Evolutionary conservation across 2,329 filamentous ascomycete genomes (phyloP), one percentile per base, ranked within the genome.

Genomic region (Tympanopsis confertula): DNA sequence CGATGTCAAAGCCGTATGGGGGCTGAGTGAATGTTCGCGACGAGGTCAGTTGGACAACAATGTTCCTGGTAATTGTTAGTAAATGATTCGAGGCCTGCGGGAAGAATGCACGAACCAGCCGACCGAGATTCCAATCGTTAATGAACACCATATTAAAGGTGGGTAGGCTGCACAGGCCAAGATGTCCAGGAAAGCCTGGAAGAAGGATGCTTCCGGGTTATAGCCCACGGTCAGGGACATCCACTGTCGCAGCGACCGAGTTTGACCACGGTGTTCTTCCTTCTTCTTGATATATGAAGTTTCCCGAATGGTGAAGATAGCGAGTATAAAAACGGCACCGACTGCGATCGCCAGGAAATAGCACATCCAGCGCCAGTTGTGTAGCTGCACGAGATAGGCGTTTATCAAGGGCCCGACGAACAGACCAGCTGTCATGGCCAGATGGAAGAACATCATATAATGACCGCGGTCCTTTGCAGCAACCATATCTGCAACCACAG

Each of bases 371-470:
- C 50, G 44, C 51, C 52, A 55, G 2, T 41, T 39, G 14, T 45
- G 44, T 13, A 43, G 37, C 38, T 53, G 45, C 3, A 50, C 44
- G 14, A 53, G 43, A 30, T 42, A 50, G 1, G 45, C 50, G 40
- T 53, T 53, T 29, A 55, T 59, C 18, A 59, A 36, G 2, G 58
- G 55, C 0, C 58, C 58, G 5, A 62, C 35, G 35, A 59, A 61
- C 7, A 58, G 44, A 1, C 58, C 59, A 15, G 46, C 45, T 1
- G 54, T 50, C 35, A 62, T 40, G 5, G 57, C 53, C 5, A 59
- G 39, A 33, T 58, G 50, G 36, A 62, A 61, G 26, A 55, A 49
- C 56, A 61, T 60, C 47, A 61, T 47, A 26, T 50, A 54, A 26
- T 53, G 49, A 1, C 56, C 59, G 12, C 57, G 49, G 29, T 58